A percentile compares a stretch with the other conserved stretches of the same genome.
phyloP scores from a whole-genome alignment of 2,329 filamentous ascomycete species.

The Phoma herbarum region DNA sequence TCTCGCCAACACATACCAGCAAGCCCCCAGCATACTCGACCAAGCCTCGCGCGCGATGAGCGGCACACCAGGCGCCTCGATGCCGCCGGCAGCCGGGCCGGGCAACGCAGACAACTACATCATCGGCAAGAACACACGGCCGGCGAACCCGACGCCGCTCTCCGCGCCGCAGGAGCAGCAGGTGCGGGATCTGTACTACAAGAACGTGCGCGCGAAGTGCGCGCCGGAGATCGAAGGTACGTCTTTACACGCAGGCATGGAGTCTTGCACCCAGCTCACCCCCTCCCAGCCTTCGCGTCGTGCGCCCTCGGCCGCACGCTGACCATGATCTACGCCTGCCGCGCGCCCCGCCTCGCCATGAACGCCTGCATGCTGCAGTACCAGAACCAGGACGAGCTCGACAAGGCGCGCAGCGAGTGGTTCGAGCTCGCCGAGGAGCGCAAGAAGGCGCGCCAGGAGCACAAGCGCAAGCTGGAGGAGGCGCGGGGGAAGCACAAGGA shows the following conservation, averaged over 20 bases:
- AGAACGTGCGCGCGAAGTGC: slow-evolving; percentile 80
- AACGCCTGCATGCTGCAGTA: slow-evolving; percentile 91
- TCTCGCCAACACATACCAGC: no score
- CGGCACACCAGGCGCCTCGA: slow-evolving; percentile 16
- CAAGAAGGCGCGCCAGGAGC: slow-evolving; percentile 70
- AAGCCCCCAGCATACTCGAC: no score
- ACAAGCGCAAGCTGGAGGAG: slow-evolving; percentile 57
- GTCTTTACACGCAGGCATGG: no score
- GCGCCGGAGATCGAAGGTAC: slow-evolving; percentile 68
- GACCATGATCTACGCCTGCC: slow-evolving; percentile 86
- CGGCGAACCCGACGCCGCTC: slow-evolving; percentile 69
- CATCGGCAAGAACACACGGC: slow-evolving; percentile 31
- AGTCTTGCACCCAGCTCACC: no score
- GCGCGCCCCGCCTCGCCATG: slow-evolving; percentile 81
- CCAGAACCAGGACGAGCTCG: slow-evolving; percentile 84
- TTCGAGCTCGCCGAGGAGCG: slow-evolving; percentile 80
- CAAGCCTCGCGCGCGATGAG: no score
- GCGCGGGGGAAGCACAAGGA: slow-evolving; percentile 58
- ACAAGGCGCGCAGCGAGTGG: slow-evolving; percentile 92
- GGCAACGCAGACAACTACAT: slow-evolving; percentile 29
- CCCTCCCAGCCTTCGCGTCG: slow-evolving; percentile 85
- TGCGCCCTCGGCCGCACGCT: slow-evolving; percentile 89
- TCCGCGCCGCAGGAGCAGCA: slow-evolving; percentile 72
- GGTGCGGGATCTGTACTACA: slow-evolving; percentile 80
- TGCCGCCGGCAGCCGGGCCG: slow-evolving; percentile 8